Evolutionary conservation across 257 asterid species (phyloP), one percentile per base, ranked within the genome.

Genomic region (Solanum pinnatisectum): DNA sequence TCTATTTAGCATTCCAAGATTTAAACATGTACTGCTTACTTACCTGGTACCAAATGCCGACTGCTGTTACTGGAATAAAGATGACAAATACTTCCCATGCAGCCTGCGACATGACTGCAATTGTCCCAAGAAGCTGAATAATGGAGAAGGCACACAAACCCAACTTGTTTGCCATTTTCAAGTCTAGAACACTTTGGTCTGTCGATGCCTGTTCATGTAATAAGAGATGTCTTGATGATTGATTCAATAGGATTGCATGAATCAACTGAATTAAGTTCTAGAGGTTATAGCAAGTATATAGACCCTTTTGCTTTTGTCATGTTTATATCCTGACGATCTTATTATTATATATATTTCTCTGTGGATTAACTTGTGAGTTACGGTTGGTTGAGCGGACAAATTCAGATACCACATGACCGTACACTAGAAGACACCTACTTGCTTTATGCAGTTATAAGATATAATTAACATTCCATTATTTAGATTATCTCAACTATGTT

Each of bases 131-230:
- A 87, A 95, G 92, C 93, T 94, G 98, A 88, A 96, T 94, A 13
- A 95, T 91, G 16, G 98, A 95, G 93, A 95, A 95, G 27, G 99
- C 99, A 83, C 98, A 95, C 99, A 97, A 96, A 8, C 98, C 98
- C 89, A 96, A 86, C 90, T 35, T 95, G 93, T 70, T 91, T 22
- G 96, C 98, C 94, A 96, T 92, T 92, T 96, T 98, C 97, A 95
- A 90, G 92, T 96, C 99, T 63, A 96, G 88, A 46, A 96, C 95
- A 65, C 98, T 96, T 92, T 96, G 99, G 85, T 96, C 98, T 5
- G 95, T 95, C 11, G 99, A 96, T 87, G 88, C 98, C 99, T 96
- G 94, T 60, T 25, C 84, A 86, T 16, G 59, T 12, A 72, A 89
- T 71, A 30, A 68, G 77, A 42, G 10, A 18, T 60, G 39, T 44